Percentiles rank a stretch among this genome's conserved stretches.
Evolutionary conservation across 345 rosid genomes (phyloP).

Genomic region (Capsella bursapastoris): DNA sequence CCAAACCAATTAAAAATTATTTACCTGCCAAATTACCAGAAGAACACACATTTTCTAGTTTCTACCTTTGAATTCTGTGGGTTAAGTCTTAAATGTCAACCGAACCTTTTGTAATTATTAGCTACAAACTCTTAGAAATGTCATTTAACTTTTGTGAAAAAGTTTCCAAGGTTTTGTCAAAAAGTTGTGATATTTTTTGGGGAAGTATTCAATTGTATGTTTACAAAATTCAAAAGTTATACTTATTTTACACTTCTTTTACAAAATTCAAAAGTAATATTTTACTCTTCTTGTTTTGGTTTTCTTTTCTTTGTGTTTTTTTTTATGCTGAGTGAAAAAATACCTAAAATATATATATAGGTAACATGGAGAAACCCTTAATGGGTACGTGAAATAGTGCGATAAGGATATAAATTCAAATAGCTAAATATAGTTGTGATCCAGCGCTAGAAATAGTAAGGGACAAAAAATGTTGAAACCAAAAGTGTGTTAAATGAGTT

Average conservation of each 20-base stretch:
- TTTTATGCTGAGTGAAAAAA: not conserved
- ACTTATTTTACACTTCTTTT: slow-evolving; percentile 5
- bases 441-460: slow-evolving; percentile 24
- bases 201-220: slow-evolving; percentile 30
- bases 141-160: slow-evolving; percentile 12
- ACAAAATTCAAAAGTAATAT: slow-evolving; percentile 22
- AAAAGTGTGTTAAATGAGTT: slow-evolving; percentile 42
- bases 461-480: slow-evolving; percentile 38
- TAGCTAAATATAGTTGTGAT: slow-evolving; percentile 35
- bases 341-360: not conserved
- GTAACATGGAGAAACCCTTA: slow-evolving; percentile 22
- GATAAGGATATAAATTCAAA: slow-evolving; percentile 27
- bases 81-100: slow-evolving; percentile 26
- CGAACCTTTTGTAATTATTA: slow-evolving; percentile 3
- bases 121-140: slow-evolving; percentile 12
- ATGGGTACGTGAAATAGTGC: slow-evolving; percentile 4
- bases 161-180: slow-evolving; percentile 25
- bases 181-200: slow-evolving; percentile 22
- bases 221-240: slow-evolving; percentile 21
- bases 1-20: slow-evolving; percentile 28
- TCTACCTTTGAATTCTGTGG: slow-evolving; percentile 10
- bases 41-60: not conserved
- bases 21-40: slow-evolving; percentile 25
- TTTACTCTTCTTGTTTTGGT: slow-evolving; percentile 15
- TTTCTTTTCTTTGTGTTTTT: no score